Evolutionary conservation across 2,329 filamentous ascomycete genomes (phyloP).

Genomic region (Aspergillus caelatus): DNA sequence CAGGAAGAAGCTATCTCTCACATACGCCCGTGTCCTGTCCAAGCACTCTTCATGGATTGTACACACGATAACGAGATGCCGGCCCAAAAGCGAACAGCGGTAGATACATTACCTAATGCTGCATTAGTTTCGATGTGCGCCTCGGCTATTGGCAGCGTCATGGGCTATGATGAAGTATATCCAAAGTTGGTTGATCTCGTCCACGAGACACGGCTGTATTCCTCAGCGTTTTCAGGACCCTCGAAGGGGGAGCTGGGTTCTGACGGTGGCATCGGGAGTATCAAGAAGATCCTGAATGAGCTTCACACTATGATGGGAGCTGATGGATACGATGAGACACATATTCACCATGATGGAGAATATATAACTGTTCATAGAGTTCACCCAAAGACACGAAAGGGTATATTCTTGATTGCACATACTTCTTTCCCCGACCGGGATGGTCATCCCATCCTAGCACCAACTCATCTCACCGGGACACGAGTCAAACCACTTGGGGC

Average conservation of each 20-base stretch:
- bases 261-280: slow-evolving; percentile 81
- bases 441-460: slow-evolving; percentile 76
- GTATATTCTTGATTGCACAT: slow-evolving; percentile 93
- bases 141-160: slow-evolving; percentile 91
- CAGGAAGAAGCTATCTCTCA: slow-evolving; percentile 69
- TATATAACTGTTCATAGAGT: slow-evolving; percentile 96
- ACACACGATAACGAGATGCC: slow-evolving; percentile 98
- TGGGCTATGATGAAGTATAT: slow-evolving; percentile 97
- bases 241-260: slow-evolving; percentile 59
- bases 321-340: slow-evolving; percentile 91
- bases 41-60: slow-evolving; percentile 98
- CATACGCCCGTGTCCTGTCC: slow-evolving; percentile 85
- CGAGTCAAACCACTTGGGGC: slow-evolving; percentile 83
- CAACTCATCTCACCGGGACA: slow-evolving; percentile 80
- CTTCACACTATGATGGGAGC: slow-evolving; percentile 96
- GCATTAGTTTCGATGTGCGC: slow-evolving; percentile 95
- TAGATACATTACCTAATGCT: slow-evolving; percentile 91
- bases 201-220: slow-evolving; percentile 81
- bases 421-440: slow-evolving; percentile 93
- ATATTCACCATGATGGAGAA: slow-evolving; percentile 94
- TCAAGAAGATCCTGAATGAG: slow-evolving; percentile 92
- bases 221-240: slow-evolving; percentile 69
- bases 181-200: slow-evolving; percentile 92
- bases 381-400: slow-evolving; percentile 87
- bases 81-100: slow-evolving; percentile 89